Evolutionary conservation across 345 rosid genomes (phyloP), one percentile per base, ranked within the genome.

Genomic region (Salix udensis): DNA sequence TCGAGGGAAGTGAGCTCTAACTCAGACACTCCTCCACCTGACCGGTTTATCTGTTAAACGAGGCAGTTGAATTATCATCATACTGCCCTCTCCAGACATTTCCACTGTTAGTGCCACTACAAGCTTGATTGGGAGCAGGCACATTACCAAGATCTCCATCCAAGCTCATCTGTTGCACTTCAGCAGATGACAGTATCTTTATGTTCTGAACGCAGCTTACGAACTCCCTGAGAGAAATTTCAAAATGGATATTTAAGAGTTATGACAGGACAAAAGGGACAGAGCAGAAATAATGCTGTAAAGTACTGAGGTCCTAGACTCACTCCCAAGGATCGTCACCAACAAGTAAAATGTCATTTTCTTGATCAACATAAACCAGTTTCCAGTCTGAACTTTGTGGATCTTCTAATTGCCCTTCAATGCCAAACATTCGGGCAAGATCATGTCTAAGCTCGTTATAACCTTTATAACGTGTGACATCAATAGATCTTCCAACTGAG

Each of bases 281-380:
- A 4, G 11, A 15, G 16, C 9, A 62, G 6, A 44, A 0, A 31
- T 7, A 55, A 1, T 53, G 34, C 9, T 30, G 3, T 73, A 62
- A 18, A 36, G 15, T 12, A 36, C 23, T 9, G 3, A 16, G 66
- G 76, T 9, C 39, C 6, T 36, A 15, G 40, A 87, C 98, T 85
- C 91, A 92, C 99, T 96, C 97, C 98, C 99, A 96, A 50, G 99
- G 99, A 81, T 96, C 98, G 70, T 96, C 99, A 4, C 99, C 99
- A 61, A 93, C 97, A 31, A 93, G 99, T 67, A 96, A 80, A 73
- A 96, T 92, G 77, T 96, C 98, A 65, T 93, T 93, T 77, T 96
- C 99, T 60, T 88, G 98, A 82, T 96, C 99, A 4, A 93, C 89
- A 72, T 91, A 96, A 19, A 96, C 98, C 62, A 96, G 86, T 85